Percentiles rank a stretch among this genome's conserved stretches.
These are phyloP conservation scores for Aphanomyces astaci DNA, from an alignment of 352 stramenopile genomes.

Conservation along the genomic window DNA sequence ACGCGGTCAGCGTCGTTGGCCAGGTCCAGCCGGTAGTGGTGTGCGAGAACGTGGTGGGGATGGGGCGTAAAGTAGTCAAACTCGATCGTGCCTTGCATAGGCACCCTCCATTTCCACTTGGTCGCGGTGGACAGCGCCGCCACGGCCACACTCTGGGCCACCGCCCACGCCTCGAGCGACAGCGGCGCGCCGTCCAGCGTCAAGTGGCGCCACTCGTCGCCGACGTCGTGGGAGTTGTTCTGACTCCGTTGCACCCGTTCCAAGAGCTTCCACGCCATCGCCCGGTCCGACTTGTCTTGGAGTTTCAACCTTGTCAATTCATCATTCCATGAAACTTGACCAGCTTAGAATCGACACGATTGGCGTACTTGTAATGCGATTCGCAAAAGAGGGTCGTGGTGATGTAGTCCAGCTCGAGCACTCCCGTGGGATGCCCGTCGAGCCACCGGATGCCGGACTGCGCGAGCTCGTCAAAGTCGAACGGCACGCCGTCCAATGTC, in stretches of 20 bases:
- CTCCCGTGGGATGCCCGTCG: neutral
- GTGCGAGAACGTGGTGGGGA: conserved; percentile 13
- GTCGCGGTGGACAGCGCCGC: neutral
- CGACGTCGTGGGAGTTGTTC: neutral
- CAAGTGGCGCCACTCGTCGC: conserved; percentile 16
- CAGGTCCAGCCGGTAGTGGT: conserved; percentile 19
- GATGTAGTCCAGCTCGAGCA: conserved; percentile 17
- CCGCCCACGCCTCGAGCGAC: neutral
- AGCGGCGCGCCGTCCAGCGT: conserved; percentile 1
- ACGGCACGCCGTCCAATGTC: conserved; percentile 16
- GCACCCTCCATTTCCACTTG: conserved; percentile 24
- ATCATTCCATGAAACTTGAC: neutral
- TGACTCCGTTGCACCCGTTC: conserved; percentile 15
- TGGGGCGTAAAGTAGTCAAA: conserved; percentile 22
- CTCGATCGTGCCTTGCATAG: conserved; percentile 8
- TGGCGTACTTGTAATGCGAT: conserved; percentile 11
- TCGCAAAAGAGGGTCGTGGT: conserved; percentile 10
- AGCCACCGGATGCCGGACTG: neutral
- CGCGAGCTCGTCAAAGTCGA: conserved; percentile 1
- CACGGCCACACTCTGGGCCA: neutral
- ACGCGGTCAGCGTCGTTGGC: neutral
- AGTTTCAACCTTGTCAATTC: conserved; percentile 4
- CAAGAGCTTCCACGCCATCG: conserved; percentile 16
- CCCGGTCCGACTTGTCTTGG: neutral
- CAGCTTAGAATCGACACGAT: neutral